Evolutionary conservation across 768 basidiomycete genomes (phyloP).

Genomic region (Holtermanniella nyarrowii): DNA sequence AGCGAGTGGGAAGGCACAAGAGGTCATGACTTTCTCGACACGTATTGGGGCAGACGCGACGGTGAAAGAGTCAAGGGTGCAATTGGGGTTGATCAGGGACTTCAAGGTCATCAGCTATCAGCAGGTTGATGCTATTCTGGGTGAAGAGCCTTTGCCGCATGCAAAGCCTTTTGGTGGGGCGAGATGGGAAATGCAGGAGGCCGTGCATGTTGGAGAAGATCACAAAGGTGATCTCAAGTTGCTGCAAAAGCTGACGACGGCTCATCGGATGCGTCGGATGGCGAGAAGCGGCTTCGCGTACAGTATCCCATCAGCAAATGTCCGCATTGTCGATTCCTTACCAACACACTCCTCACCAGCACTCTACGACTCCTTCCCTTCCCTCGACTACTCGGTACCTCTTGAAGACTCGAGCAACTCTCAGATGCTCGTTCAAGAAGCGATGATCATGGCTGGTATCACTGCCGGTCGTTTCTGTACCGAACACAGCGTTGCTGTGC

Average conservation of each 20-base stretch:
- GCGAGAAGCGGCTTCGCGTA: slow-evolving; percentile 13
- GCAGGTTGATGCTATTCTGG: slow-evolving; percentile 48
- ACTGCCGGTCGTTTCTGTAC: slow-evolving; percentile 61
- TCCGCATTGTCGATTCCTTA: slow-evolving; percentile 1
- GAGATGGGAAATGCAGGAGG: background rate
- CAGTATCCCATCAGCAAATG: slow-evolving; percentile 4
- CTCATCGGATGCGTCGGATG: slow-evolving; percentile 14
- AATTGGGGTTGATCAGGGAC: slow-evolving; percentile 64
- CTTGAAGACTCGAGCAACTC: background rate
- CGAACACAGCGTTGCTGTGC: slow-evolving; percentile 53
- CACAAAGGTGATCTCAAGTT: slow-evolving; percentile 14
- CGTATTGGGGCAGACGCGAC: slow-evolving; percentile 53
- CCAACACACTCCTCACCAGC: background rate
- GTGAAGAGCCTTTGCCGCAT: background rate
- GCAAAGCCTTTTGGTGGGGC: slow-evolving; percentile 17
- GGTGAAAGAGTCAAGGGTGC: slow-evolving; percentile 60
- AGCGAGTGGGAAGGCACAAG: slow-evolving; percentile 43
- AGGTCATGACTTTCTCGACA: slow-evolving; percentile 68
- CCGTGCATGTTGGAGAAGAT: background rate
- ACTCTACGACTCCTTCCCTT: slow-evolving; percentile 1
- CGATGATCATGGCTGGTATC: slow-evolving; percentile 70
- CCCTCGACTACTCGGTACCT: slow-evolving; percentile 11
- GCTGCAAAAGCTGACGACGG: slow-evolving; percentile 8
- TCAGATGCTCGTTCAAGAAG: slow-evolving; percentile 54
- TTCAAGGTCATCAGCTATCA: slow-evolving; percentile 57